These are phyloP conservation scores for Coelastrella sp. DNA, from an alignment of 139 green algal species.

Conservation along the genomic window DNA sequence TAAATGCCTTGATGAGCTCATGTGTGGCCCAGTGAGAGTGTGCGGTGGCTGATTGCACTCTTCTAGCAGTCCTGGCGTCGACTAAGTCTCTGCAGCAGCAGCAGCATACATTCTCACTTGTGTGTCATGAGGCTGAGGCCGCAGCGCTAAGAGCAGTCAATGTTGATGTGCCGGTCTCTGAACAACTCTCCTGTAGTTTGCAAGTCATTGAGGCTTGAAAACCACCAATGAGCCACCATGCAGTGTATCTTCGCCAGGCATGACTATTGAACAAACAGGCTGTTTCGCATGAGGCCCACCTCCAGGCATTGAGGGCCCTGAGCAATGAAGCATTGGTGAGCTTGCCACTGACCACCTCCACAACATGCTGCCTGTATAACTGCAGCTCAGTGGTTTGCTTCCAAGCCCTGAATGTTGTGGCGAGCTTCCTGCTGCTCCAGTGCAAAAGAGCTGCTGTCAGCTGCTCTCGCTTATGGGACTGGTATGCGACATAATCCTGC, in stretches of 20 bases:
- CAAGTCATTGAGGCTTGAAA: too few relatives aligned
- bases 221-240: too few relatives aligned
- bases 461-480: slow-evolving; percentile 11
- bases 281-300: not conserved
- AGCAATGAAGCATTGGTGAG: slow-evolving; percentile 18
- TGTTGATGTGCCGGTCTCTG: too few relatives aligned
- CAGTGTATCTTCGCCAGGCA: too few relatives aligned
- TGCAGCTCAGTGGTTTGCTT: slow-evolving; percentile 13
- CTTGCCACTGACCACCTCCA: not conserved
- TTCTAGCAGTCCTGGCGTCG: not conserved
- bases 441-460: not conserved
- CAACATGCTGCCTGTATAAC: slow-evolving; percentile 37
- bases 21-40: not conserved
- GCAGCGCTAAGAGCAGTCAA: too few relatives aligned
- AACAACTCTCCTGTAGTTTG: too few relatives aligned
- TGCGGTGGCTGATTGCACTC: not conserved
- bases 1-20: not conserved
- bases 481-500: not conserved
- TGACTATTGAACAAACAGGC: not conserved
- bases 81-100: slow-evolving; percentile 3
- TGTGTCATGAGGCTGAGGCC: too few relatives aligned
- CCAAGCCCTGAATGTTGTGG: slow-evolving; percentile 4
- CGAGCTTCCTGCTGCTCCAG: not conserved
- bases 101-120: too few relatives aligned
- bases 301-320: slow-evolving; percentile 24